Conservation (phyloP, 805 yeast genomes). For the Saturnispora mendoncae region DNA sequence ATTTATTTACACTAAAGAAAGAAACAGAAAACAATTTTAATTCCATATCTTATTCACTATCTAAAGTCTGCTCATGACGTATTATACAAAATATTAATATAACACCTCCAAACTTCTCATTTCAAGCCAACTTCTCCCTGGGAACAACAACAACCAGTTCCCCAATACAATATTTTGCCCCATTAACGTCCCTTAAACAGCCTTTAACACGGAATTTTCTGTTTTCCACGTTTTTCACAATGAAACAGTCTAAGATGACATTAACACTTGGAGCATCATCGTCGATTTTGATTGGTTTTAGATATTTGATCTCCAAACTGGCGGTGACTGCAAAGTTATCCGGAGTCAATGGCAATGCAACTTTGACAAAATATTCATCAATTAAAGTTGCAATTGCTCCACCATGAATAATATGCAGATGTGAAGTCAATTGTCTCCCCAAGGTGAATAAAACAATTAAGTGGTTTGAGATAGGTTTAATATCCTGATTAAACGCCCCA, state of each 20-base stretch:
- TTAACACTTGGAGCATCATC: constrained; percentile 10
- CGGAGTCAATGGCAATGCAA: constrained; percentile 40
- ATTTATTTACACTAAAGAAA: no score
- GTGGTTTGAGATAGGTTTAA: constrained; percentile 30
- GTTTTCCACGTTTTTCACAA: constrained; percentile 10
- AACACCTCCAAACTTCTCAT: background rate
- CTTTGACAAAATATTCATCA: constrained; percentile 45
- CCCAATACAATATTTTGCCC: constrained; percentile 19
- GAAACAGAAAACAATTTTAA: no score
- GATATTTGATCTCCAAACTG: constrained; percentile 34
- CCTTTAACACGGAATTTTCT: constrained; percentile 21
- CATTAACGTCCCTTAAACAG: constrained; percentile 14
- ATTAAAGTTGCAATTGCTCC: constrained; percentile 45
- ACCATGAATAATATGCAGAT: constrained; percentile 44
- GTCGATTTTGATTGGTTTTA: constrained; percentile 21
- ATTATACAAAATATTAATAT: background rate
- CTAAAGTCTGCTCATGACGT: no score
- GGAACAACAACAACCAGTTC: constrained; percentile 24
- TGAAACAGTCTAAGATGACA: constrained; percentile 21
- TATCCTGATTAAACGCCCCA: no score
- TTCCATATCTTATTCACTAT: no score
- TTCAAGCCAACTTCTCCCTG: constrained; percentile 1
- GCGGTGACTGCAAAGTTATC: constrained; percentile 43
- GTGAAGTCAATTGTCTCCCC: constrained; percentile 38
- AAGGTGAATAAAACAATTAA: constrained; percentile 37